phyloP scores from a whole-genome alignment of 257 asterid species.

The Parsonsia alboflavescens region DNA sequence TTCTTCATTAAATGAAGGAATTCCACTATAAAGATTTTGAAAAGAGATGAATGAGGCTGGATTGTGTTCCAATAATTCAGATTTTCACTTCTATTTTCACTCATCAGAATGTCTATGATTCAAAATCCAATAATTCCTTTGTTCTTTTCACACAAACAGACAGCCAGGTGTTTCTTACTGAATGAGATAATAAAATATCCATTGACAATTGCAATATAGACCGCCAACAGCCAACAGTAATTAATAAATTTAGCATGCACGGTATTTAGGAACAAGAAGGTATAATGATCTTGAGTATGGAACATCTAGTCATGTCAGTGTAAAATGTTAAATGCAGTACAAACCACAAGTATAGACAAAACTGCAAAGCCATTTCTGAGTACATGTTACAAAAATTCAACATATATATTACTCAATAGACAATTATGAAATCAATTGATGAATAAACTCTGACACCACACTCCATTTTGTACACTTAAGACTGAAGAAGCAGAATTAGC shows the following conservation, averaged over 20 bases:
- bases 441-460: background rate
- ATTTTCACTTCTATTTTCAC: too few relatives aligned
- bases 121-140: background rate
- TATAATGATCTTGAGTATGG: background rate
- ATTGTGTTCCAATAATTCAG: background rate
- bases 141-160: background rate
- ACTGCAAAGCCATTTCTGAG: background rate
- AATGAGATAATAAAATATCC: background rate
- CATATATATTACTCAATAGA: background rate
- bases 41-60: background rate
- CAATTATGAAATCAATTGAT: background rate
- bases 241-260: background rate
- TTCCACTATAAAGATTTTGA: background rate
- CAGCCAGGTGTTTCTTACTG: background rate
- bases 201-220: background rate
- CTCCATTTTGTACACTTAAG: background rate
- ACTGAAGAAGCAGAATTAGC: constrained; percentile 8
- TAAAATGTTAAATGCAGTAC: background rate
- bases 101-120: background rate
- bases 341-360: background rate
- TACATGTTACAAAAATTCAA: background rate
- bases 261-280: background rate
- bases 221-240: background rate
- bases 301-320: background rate
- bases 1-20: background rate